Evolutionary conservation across 345 rosid genomes (phyloP).

Genomic region (Alliaria petiolata): DNA sequence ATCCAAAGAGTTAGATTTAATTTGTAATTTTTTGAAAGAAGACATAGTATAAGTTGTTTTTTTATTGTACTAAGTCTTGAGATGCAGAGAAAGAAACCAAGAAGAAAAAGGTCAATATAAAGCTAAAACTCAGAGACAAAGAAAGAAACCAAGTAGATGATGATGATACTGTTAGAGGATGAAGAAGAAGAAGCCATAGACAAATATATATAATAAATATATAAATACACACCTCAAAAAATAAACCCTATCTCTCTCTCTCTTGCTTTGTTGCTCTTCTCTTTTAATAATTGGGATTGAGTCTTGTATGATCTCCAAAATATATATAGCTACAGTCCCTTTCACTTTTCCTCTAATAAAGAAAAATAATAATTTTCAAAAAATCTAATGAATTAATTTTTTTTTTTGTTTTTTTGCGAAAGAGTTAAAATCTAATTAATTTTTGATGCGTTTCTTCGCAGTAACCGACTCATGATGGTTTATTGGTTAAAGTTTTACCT

Average conservation of each 20-base stretch:
- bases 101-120: conserved; percentile 35
- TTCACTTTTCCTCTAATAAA: neutral
- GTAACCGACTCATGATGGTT: neutral
- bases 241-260: conserved; percentile 21
- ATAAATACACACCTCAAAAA: conserved; percentile 21
- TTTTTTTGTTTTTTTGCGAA: too few relatives aligned
- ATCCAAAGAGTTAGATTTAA: conserved; percentile 29
- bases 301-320: neutral
- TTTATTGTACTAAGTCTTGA: conserved; percentile 27
- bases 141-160: conserved; percentile 30
- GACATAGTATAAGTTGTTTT: conserved; percentile 29
- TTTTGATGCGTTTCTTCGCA: neutral
- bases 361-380: neutral
- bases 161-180: conserved; percentile 24
- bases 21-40: conserved; percentile 36
- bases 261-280: conserved; percentile 20
- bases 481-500: neutral
- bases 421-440: too few relatives aligned
- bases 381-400: too few relatives aligned
- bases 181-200: conserved; percentile 22
- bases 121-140: conserved; percentile 23
- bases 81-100: conserved; percentile 36
- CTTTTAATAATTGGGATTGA: conserved; percentile 24
- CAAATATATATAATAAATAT: too few relatives aligned
- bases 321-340: conserved; percentile 13